These are phyloP conservation scores for Clarireedia hainanense DNA, from an alignment of 2,329 filamentous ascomycete genomes.

Conservation along the genomic window DNA sequence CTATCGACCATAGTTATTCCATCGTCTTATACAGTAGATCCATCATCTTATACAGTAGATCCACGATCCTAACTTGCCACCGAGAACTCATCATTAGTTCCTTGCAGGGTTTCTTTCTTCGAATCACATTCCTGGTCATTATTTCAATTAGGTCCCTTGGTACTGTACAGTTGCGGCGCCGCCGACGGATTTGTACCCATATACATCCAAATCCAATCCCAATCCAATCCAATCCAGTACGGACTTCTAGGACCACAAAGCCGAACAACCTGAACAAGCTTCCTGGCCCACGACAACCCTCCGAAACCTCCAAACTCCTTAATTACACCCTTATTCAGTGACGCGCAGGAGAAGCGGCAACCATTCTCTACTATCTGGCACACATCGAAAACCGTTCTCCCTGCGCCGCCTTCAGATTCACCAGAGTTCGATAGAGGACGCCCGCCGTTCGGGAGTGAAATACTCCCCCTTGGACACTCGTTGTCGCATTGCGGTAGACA, in stretches of 20 bases:
- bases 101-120: background rate
- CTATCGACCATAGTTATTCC: too few species aligned
- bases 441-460: slow-evolving; percentile 4
- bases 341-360: background rate
- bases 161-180: background rate
- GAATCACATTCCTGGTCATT: background rate
- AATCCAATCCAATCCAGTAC: background rate
- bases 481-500: slow-evolving; percentile 7
- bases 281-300: background rate
- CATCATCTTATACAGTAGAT: too few species aligned
- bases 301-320: background rate
- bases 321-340: background rate
- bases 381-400: background rate
- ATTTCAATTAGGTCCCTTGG: background rate
- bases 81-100: too few species aligned
- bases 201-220: background rate
- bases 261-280: background rate
- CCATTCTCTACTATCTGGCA: background rate
- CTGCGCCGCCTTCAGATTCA: background rate
- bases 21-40: too few species aligned
- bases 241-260: background rate
- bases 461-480: slow-evolving; percentile 5
- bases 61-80: too few species aligned
- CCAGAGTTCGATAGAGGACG: background rate
- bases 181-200: background rate